These are phyloP conservation scores for Laetiporus sulphureus DNA, from an alignment of 1,284 basidiomycete genomes.

Conservation along the genomic window DNA sequence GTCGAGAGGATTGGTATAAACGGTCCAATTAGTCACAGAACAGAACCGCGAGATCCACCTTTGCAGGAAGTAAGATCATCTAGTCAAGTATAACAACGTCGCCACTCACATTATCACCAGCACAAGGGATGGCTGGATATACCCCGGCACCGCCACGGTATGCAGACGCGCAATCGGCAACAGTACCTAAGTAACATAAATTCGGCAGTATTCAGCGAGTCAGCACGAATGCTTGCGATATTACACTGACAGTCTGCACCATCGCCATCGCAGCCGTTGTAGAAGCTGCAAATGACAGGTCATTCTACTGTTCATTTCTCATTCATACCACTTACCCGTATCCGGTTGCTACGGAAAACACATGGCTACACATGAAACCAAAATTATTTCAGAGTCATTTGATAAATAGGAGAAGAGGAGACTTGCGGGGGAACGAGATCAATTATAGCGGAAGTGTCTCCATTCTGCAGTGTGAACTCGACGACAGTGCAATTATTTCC, in stretches of 20 bases:
- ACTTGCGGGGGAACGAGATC: slow-evolving; percentile 1
- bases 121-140: neutral
- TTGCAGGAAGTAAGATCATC: neutral
- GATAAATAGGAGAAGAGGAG: neutral
- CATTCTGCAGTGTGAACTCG: neutral
- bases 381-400: neutral
- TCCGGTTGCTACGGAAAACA: neutral
- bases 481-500: neutral
- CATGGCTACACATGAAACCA: neutral
- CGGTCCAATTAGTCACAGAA: neutral
- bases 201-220: neutral
- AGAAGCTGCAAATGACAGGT: neutral
- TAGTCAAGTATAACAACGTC: neutral
- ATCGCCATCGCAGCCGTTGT: slow-evolving; percentile 1
- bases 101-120: neutral
- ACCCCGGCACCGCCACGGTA: neutral
- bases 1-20: no score
- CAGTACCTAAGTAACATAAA: neutral
- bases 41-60: neutral
- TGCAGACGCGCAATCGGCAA: neutral
- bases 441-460: neutral
- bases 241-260: slow-evolving; percentile 1
- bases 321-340: neutral
- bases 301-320: neutral
- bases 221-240: neutral